Evolutionary conservation across 2,329 filamentous ascomycete genomes (phyloP).

Genomic region (Hirsutella thompsonii): DNA sequence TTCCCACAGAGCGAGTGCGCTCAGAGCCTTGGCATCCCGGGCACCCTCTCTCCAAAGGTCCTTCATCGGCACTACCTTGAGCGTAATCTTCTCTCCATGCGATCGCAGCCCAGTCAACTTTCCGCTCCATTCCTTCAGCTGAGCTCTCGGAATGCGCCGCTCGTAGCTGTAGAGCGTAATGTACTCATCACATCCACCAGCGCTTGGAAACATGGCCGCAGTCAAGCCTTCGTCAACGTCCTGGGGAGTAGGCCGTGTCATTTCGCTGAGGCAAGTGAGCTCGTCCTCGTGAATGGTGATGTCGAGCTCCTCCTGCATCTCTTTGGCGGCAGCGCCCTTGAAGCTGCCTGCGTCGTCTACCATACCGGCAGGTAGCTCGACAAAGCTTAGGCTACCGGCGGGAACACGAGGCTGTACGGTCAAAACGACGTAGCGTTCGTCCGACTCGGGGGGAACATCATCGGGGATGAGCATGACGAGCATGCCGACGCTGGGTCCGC

Average conservation of each 20-base stretch:
- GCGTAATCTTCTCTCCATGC: conserved; percentile 47
- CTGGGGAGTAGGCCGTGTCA: conserved; percentile 23
- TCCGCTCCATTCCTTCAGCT: conserved; percentile 42
- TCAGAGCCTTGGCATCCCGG: conserved; percentile 46
- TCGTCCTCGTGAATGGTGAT: conserved; percentile 34
- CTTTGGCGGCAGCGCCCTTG: conserved; percentile 42
- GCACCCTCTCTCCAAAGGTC: conserved; percentile 45
- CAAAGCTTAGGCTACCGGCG: conserved; percentile 38
- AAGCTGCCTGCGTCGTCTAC: conserved; percentile 41
- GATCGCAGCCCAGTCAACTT: conserved; percentile 43
- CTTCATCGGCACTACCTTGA: conserved; percentile 43
- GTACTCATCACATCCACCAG: conserved; percentile 48
- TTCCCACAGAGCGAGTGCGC: conserved; percentile 46
- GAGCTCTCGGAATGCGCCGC: conserved; percentile 32
- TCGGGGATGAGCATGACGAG: conserved; percentile 42
- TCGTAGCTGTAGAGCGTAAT: conserved; percentile 46
- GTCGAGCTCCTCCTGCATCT: conserved; percentile 49
- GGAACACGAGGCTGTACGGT: conserved; percentile 47
- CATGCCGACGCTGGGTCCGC: conserved; percentile 49
- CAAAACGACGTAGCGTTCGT: conserved; percentile 43
- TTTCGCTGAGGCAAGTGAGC: conserved; percentile 37
- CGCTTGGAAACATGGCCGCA: conserved; percentile 41
- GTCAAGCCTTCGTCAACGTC: conserved; percentile 23
- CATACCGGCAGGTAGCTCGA: conserved; percentile 47
- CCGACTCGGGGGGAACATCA: conserved; percentile 22